Conservation (phyloP, 78 protist species). For the Isochrysis galbana region DNA sequence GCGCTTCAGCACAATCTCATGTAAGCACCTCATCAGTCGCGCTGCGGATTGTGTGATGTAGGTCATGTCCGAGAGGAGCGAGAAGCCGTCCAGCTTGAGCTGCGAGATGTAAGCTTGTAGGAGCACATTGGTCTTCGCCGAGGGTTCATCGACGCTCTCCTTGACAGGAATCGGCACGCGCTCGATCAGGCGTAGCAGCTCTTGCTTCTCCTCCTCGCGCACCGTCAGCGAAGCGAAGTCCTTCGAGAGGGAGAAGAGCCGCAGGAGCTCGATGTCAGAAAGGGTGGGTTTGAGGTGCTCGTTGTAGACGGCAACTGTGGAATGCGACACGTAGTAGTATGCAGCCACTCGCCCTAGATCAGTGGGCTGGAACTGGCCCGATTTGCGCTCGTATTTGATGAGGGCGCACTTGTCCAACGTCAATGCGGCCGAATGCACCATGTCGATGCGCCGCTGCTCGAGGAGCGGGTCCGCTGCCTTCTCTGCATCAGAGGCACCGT, state of each 20-base stretch:
- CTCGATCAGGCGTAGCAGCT: slow-evolving; percentile 87
- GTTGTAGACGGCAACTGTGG: slow-evolving; percentile 78
- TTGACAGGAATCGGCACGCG: slow-evolving; percentile 94
- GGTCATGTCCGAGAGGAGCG: slow-evolving; percentile 95
- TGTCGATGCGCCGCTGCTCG: slow-evolving; percentile 76
- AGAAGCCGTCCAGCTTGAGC: slow-evolving; percentile 92
- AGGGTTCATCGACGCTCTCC: slow-evolving; percentile 74
- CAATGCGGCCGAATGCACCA: slow-evolving; percentile 91
- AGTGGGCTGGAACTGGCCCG: slow-evolving; percentile 79
- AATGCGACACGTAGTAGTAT: slow-evolving; percentile 89
- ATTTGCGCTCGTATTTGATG: slow-evolving; percentile 85
- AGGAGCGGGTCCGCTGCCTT: slow-evolving; percentile 65
- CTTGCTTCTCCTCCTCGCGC: slow-evolving; percentile 95
- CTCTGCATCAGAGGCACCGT: slow-evolving; percentile 76
- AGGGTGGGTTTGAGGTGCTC: slow-evolving; percentile 83
- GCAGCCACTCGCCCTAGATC: slow-evolving; percentile 97
- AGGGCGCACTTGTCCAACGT: slow-evolving; percentile 80
- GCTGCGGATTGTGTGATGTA: slow-evolving; percentile 96
- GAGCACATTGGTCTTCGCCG: slow-evolving; percentile 90
- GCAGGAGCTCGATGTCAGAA: slow-evolving; percentile 90
- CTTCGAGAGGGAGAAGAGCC: slow-evolving; percentile 64
- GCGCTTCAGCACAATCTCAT: slow-evolving; percentile 83
- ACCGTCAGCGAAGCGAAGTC: slow-evolving; percentile 92
- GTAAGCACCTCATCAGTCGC: slow-evolving; percentile 92
- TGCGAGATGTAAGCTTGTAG: slow-evolving; percentile 96